phyloP scores from a whole-genome alignment of 208 protist species.

The Trypanosoma mega region DNA sequence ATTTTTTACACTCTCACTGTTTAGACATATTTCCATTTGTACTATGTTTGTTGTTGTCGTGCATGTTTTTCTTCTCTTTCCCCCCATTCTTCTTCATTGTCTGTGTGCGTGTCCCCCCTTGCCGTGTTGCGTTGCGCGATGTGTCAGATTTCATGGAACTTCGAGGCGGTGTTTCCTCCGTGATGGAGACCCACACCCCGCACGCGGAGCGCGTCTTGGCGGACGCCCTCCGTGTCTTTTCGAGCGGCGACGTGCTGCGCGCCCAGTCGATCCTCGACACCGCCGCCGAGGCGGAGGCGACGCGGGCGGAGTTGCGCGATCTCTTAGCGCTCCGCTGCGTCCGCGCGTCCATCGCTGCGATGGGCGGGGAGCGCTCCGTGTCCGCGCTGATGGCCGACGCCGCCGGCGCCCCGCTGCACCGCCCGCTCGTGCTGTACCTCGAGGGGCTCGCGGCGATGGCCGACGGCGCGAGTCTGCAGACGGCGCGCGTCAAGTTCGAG shows the following conservation, averaged over 20 bases:
- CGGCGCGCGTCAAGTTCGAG: conserved; percentile 66
- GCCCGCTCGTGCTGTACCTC: conserved; percentile 54
- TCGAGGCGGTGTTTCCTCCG: conserved; percentile 12
- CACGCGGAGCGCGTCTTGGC: conserved; percentile 25
- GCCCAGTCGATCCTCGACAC: conserved; percentile 51
- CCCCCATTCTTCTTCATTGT: no score
- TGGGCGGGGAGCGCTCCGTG: conserved; percentile 59
- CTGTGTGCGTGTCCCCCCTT: no score
- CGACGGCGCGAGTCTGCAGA: conserved; percentile 41
- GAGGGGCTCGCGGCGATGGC: conserved; percentile 73
- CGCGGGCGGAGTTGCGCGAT: conserved; percentile 35
- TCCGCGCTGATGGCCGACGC: conserved; percentile 26
- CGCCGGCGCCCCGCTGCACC: conserved; percentile 17
- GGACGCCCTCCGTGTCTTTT: conserved; percentile 55
- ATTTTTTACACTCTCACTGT: no score
- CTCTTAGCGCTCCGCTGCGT: conserved; percentile 65
- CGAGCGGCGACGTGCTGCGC: conserved; percentile 42
- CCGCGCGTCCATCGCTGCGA: conserved; percentile 68
- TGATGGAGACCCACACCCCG: no score
- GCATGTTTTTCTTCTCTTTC: no score
- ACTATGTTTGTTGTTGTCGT: no score
- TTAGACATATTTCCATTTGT: no score
- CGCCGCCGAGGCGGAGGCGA: conserved; percentile 24
- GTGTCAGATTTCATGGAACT: no score
- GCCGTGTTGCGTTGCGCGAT: no score